Conservation (phyloP, 75 land plant genomes). For the Ceratopteris richardii region DNA sequence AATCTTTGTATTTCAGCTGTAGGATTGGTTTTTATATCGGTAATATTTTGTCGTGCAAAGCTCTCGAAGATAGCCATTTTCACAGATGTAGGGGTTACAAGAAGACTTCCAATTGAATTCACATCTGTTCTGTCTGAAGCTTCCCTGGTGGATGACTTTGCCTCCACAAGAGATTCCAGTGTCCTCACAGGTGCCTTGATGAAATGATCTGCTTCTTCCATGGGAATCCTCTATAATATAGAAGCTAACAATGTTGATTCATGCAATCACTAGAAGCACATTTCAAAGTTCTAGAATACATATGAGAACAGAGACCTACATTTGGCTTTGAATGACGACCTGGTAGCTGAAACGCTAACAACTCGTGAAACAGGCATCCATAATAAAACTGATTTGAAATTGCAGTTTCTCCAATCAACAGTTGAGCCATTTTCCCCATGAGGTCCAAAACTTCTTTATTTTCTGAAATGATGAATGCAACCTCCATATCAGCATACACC, state of each 20-base stretch:
- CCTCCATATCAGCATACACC: constrained; percentile 97
- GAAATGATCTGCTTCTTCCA: constrained; percentile 13
- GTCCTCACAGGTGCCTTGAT: constrained; percentile 18
- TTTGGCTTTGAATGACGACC: constrained; percentile 64
- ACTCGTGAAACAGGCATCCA: constrained; percentile 91
- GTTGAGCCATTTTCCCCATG: constrained; percentile 69
- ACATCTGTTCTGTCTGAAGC: constrained; percentile 40
- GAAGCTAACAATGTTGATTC: not conserved
- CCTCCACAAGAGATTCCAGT: constrained; percentile 19
- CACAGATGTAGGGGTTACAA: constrained; percentile 59
- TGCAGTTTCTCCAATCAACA: constrained; percentile 77
- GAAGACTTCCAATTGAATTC: constrained; percentile 76
- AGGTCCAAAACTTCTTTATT: constrained; percentile 53
- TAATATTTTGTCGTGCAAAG: constrained; percentile 85
- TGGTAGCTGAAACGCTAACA: constrained; percentile 86
- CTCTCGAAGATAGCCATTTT: constrained; percentile 88
- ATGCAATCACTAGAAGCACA: not conserved
- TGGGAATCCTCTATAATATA: constrained; percentile 21
- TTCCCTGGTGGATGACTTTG: constrained; percentile 52
- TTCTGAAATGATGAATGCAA: constrained; percentile 90
- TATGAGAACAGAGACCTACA: constrained; percentile 28
- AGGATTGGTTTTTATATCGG: constrained; percentile 81
- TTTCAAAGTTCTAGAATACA: not conserved
- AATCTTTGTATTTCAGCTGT: constrained; percentile 49
- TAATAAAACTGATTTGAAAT: constrained; percentile 83